Conservation (phyloP, 179 eudicot genomes). For the Spinacia oleracea region DNA sequence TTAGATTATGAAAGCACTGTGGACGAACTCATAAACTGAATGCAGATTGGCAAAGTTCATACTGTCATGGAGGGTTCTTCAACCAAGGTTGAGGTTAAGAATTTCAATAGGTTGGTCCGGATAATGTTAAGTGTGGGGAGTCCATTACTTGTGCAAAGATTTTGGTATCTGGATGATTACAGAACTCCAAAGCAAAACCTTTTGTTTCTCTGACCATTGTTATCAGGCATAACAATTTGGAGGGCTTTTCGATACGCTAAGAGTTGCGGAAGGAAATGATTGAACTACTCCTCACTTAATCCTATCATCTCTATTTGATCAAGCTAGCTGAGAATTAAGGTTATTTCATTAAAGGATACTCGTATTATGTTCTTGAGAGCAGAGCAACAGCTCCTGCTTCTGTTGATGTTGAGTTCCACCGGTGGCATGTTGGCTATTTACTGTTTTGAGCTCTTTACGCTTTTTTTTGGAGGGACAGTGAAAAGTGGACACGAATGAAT, state of each 20-base stretch:
- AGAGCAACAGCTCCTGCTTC: neutral
- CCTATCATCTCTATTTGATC: neutral
- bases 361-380: neutral
- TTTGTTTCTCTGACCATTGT: neutral
- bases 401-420: neutral
- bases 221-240: neutral
- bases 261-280: neutral
- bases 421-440: neutral
- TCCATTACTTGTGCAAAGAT: neutral
- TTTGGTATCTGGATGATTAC: neutral
- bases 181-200: too few relatives aligned
- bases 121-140: neutral
- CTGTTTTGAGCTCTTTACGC: neutral
- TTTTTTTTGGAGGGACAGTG: neutral
- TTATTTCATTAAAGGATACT: neutral
- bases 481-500: neutral
- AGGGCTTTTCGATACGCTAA: neutral
- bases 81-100: neutral
- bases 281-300: neutral
- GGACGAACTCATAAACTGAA: neutral
- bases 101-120: neutral
- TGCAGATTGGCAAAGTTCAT: neutral
- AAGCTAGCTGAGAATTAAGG: neutral
- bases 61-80: neutral
- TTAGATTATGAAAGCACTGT: conserved; percentile 50